Evolutionary conservation across 2,329 filamentous ascomycete genomes (phyloP).

Genomic region (Colletotrichum sp.): DNA sequence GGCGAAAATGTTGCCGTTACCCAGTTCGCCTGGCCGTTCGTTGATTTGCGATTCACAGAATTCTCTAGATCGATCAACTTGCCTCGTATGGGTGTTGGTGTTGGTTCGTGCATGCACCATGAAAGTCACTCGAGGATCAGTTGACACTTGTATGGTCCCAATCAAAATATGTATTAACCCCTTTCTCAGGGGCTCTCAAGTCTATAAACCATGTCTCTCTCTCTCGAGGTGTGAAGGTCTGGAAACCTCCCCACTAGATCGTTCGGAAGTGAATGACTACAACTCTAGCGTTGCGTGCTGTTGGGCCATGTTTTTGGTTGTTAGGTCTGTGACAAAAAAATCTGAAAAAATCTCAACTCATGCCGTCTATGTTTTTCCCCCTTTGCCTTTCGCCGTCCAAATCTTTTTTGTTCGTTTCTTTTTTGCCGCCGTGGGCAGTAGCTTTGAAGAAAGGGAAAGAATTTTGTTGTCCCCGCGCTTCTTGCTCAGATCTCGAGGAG

Average conservation of each 20-base stretch:
- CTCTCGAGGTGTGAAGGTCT: not conserved
- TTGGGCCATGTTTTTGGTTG: not conserved
- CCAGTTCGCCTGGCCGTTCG: not conserved
- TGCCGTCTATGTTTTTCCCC: not conserved
- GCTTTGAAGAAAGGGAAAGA: not conserved
- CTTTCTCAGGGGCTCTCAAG: not conserved
- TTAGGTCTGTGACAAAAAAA: not conserved
- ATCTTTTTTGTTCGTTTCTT: not conserved
- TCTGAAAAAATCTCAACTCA: not conserved
- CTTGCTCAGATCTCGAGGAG: slow-evolving; percentile 54
- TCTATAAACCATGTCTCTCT: not conserved
- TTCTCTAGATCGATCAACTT: not conserved
- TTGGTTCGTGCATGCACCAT: not conserved
- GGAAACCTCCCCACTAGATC: not conserved
- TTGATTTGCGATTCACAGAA: not conserved
- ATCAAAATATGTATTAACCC: not conserved
- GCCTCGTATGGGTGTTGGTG: not conserved
- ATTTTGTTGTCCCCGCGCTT: not conserved
- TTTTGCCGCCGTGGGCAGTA: not conserved
- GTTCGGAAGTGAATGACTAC: not conserved
- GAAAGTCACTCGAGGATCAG: not conserved
- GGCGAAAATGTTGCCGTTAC: not conserved
- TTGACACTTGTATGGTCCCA: not conserved
- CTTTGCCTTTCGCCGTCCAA: not conserved
- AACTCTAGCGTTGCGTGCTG: not conserved